Evolutionary conservation across 2,329 filamentous ascomycete genomes (phyloP), one percentile per base, ranked within the genome.

Genomic region (Phyllosticta citriasiana): DNA sequence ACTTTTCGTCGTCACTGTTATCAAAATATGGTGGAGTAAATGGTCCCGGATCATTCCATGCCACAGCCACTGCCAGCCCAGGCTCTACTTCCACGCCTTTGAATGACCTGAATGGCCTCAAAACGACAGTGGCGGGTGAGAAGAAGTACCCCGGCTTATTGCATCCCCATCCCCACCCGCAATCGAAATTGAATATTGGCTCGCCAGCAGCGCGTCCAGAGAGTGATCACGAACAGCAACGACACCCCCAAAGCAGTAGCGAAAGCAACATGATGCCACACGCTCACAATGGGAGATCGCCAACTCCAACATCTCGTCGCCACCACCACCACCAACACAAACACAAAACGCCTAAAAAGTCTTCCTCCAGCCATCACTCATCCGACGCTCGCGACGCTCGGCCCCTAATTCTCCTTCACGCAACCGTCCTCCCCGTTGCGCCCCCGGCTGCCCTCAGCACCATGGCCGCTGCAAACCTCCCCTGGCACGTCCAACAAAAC

Each of bases 401-500:
- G 14, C 89, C 89, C 2, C 79, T 94, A 2, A 88, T 94, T 1
- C 77, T 94, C 55, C 78, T 94, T 3, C 89, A 94, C 67, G 86
- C 89, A 40, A 92, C 88, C 0, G 78, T 93, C 0, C 76, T 94
- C 4, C 88, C 89, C 0, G 78, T 90, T 9, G 79, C 84, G 51
- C 78, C 80, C 0, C 91, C 87, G 54, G 76, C 78, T 3, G 72
- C 76, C 58, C 73, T 78, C 7, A 67, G 76, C 19, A 47, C 72
- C 52, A 75, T 85, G 66, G 75, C 74, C 55, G 78, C 80, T 33
- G 30, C 53, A 24, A 71, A 81, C 6, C 73, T 85, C 62, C 82
- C 82, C 64, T 73, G 73, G 64, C 70, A 73, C 74, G 66, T 84
- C 68, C 65, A 74, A 14, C 82, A 85, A 64, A 83, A 84, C 33